Evolutionary conservation across 2,329 filamentous ascomycete genomes (phyloP), one percentile per base, ranked within the genome.

Genomic region (Paecilomyces variotii): DNA sequence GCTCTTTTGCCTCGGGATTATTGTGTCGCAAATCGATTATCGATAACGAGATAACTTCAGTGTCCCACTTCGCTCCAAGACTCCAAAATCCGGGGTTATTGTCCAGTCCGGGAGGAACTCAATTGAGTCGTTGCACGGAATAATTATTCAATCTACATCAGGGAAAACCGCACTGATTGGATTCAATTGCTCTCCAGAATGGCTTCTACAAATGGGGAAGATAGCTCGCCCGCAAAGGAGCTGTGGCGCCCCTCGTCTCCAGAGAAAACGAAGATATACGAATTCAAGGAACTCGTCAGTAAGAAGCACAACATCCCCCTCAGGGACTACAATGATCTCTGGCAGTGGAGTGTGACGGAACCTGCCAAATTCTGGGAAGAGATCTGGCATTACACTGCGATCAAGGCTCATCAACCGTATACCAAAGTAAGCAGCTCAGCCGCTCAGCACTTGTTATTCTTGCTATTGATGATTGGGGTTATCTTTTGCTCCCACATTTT

Each of bases 281-380:
- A 79, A 55, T 95, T 94, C 72, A 81, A 91, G 64, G 79, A 86
- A 65, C 78, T 79, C 56, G 80, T 95, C 63, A 90, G 88, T 73
- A 70, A 82, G 61, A 88, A 87, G 66, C 83, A 92, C 68, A 74
- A 77, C 10, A 73, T 91, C 58, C 70, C 78, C 25, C 78, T 94
- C 53, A 71, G 79, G 19, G 84, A 80, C 62, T 96, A 96, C 69
- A 76, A 86, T 24, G 84, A 84, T n/a, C 82, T 97, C 7, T 89
- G 93, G 76, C 77, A 83, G 70, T 97, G 93, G 93, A 96, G 91
- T 64, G 82, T 94, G 62, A 83, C 87, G 6, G 80, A 93, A 65
- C 81, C 91, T 6, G 81, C 85, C 26, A 77, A 81, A 1, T 96
- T 97, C 72, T 97, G 93, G 93, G 85, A 83, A 55, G 87, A 91